Percentiles rank a stretch among this genome's conserved stretches.
Evolutionary conservation across 2,329 filamentous ascomycete genomes (phyloP).

Genomic region (Colletotrichum sp.): DNA sequence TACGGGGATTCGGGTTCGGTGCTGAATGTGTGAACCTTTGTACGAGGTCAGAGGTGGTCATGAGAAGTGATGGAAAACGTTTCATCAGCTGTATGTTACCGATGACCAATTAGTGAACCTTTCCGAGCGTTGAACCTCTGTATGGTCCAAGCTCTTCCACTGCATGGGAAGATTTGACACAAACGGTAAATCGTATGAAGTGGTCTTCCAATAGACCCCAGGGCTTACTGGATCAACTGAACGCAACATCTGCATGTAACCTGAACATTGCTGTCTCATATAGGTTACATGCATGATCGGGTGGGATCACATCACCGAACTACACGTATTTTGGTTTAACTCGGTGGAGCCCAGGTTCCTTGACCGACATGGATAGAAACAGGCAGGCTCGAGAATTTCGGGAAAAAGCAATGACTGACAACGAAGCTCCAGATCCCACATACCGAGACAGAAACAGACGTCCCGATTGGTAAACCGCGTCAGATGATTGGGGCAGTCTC

Average conservation of each 20-base stretch:
- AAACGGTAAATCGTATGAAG: background rate
- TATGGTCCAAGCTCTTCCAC: background rate
- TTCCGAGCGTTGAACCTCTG: background rate
- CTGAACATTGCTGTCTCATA: background rate
- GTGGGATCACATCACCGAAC: background rate
- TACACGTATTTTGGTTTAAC: background rate
- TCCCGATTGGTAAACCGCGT: background rate
- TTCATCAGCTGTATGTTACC: background rate
- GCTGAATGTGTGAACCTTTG: background rate
- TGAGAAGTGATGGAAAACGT: background rate
- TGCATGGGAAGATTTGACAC: background rate
- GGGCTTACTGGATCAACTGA: background rate
- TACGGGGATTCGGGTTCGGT: slow-evolving; percentile 21
- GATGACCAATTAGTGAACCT: background rate
- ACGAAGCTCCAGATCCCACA: background rate
- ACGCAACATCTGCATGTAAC: background rate
- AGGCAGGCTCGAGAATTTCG: background rate
- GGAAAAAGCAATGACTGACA: background rate
- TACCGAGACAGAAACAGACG: background rate
- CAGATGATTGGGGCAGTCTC: background rate
- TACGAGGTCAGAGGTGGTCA: background rate
- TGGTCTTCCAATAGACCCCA: background rate
- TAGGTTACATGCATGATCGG: background rate
- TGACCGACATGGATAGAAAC: background rate
- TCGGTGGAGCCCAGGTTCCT: background rate